Percentiles rank a stretch among this genome's conserved stretches.
Evolutionary conservation across 2,329 filamentous ascomycete genomes (phyloP).

Genomic region (Colletotrichum spinosum): DNA sequence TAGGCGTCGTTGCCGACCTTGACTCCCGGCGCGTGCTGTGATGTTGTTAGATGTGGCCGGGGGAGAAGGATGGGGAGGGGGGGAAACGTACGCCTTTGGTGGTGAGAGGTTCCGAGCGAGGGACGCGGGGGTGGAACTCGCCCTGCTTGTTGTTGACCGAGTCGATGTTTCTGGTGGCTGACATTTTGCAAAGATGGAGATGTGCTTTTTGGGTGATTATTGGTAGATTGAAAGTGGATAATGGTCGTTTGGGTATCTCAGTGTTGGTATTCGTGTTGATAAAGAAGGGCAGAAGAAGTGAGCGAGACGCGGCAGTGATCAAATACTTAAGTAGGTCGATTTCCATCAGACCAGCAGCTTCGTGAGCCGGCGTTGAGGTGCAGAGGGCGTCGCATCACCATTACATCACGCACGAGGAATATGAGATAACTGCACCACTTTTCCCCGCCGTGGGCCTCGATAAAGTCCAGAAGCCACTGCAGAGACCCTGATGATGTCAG

Average conservation of each 20-base stretch:
- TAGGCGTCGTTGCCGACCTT: conserved; percentile 68
- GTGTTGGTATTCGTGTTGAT: neutral
- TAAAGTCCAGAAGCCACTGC: neutral
- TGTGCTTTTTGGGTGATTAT: neutral
- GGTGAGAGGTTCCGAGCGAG: conserved; percentile 63
- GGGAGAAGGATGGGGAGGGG: neutral
- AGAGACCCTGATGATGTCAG: conserved; percentile 24
- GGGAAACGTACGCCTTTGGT: conserved; percentile 64
- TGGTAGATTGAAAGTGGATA: neutral
- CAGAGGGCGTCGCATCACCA: conserved; percentile 7
- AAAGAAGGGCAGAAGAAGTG: neutral
- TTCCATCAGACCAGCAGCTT: neutral
- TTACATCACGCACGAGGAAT: conserved; percentile 21
- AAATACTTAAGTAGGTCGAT: conserved; percentile 17
- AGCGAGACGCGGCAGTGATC: neutral
- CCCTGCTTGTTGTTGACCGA: conserved; percentile 63
- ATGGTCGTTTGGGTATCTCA: neutral
- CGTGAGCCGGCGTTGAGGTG: neutral
- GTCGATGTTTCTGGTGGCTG: conserved; percentile 59
- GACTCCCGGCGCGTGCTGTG: conserved; percentile 73
- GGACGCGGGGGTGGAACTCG: conserved; percentile 65
- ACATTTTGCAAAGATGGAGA: conserved; percentile 48
- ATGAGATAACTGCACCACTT: conserved; percentile 35
- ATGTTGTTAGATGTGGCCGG: conserved; percentile 30
- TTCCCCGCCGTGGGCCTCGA: conserved; percentile 1